Percentiles rank a stretch among this genome's conserved stretches.
phyloP scores from a whole-genome alignment of 192 early-diverging fungal species.

The Backusella macrospora region DNA sequence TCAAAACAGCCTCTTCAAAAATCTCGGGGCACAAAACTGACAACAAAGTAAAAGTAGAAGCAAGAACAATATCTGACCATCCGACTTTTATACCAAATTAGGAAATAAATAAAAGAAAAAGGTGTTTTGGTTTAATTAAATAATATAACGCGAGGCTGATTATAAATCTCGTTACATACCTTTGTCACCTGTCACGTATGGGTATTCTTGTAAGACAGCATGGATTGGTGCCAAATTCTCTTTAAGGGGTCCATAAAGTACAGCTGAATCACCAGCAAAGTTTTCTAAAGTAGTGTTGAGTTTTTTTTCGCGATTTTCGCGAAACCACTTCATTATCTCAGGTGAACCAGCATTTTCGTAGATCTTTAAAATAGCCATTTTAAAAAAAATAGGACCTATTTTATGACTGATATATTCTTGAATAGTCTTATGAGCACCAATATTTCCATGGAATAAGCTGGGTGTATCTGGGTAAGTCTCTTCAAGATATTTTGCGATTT shows the following conservation, averaged over 20 bases:
- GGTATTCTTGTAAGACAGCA: slow-evolving; percentile 23
- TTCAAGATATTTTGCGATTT: slow-evolving; percentile 65
- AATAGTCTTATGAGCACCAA: slow-evolving; percentile 46
- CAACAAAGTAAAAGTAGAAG: slow-evolving; percentile 38
- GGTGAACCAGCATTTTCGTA: slow-evolving; percentile 29
- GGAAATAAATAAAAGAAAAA: background rate
- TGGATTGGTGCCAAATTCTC: slow-evolving; percentile 32
- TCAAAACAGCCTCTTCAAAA: slow-evolving; percentile 35
- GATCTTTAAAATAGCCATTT: slow-evolving; percentile 35
- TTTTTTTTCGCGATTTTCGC: slow-evolving; percentile 41
- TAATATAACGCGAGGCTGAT: background rate
- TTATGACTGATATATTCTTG: slow-evolving; percentile 39
- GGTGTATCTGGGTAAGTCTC: slow-evolving; percentile 56
- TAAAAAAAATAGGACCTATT: slow-evolving; percentile 30
- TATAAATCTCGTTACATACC: slow-evolving; percentile 32
- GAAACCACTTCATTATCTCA: slow-evolving; percentile 35
- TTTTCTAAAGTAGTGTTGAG: slow-evolving; percentile 31
- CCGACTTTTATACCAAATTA: slow-evolving; percentile 31
- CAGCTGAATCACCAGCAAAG: slow-evolving; percentile 33
- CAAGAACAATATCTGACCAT: slow-evolving; percentile 45
- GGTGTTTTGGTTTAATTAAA: background rate
- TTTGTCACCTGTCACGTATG: slow-evolving; percentile 41
- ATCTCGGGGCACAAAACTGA: slow-evolving; percentile 32
- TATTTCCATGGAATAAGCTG: slow-evolving; percentile 40
- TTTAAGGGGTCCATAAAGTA: slow-evolving; percentile 28